phyloP scores from a whole-genome alignment of 2,329 filamentous ascomycete genomes.

The Alternaria hordeiaustralica region DNA sequence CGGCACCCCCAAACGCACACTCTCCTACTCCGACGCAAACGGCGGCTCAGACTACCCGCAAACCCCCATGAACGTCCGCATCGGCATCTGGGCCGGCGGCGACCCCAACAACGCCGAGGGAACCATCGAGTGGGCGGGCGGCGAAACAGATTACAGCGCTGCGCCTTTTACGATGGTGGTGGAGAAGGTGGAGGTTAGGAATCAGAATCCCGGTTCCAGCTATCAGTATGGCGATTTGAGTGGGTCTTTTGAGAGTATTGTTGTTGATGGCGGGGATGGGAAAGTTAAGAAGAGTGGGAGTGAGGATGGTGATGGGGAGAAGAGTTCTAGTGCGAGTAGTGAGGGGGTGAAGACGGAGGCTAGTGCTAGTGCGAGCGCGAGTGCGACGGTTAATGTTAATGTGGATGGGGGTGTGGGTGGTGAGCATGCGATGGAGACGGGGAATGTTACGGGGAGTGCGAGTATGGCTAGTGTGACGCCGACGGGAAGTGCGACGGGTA shows the following conservation, averaged over 20 bases:
- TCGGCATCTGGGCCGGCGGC: slow-evolving; percentile 56
- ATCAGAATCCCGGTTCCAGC: slow-evolving; percentile 55
- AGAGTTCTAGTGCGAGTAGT: not conserved
- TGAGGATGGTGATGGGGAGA: not conserved
- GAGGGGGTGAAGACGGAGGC: not conserved
- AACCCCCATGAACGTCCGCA: slow-evolving; percentile 68
- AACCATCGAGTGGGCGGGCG: slow-evolving; percentile 71
- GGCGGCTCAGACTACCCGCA: slow-evolving; percentile 71
- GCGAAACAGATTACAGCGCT: slow-evolving; percentile 53
- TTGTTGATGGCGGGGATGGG: not conserved
- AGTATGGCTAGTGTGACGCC: not conserved
- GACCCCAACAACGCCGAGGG: slow-evolving; percentile 54
- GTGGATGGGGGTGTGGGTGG: not conserved
- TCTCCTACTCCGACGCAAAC: slow-evolving; percentile 59
- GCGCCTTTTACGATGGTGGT: slow-evolving; percentile 59
- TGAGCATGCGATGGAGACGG: not conserved
- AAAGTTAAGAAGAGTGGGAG: not conserved
- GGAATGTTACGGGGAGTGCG: not conserved
- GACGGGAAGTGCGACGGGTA: not conserved
- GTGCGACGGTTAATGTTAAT: not conserved
- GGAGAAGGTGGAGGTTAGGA: slow-evolving; percentile 55
- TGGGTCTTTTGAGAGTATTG: slow-evolving; percentile 55
- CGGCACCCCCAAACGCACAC: slow-evolving; percentile 65
- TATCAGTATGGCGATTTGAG: slow-evolving; percentile 57
- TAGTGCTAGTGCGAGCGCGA: not conserved